phyloP scores from a whole-genome alignment of 768 basidiomycete genomes.

The Pleurotus eryngii region DNA sequence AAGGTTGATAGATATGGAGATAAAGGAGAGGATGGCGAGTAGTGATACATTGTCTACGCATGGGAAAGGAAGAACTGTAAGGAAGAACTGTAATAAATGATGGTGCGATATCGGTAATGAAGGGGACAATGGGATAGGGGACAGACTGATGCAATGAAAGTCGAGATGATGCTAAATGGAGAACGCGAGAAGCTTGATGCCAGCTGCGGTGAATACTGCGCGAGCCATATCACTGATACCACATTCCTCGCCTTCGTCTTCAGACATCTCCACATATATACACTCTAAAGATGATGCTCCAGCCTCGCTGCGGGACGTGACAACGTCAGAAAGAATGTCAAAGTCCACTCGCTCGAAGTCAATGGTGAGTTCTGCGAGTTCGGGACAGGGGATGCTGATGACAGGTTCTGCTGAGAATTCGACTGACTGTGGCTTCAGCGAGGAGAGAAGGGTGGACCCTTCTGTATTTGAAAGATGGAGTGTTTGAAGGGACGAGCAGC shows the following conservation, averaged over 20 bases:
- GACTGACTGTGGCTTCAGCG: constrained; percentile 10
- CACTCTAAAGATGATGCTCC: not conserved
- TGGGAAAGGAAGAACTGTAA: too few relatives aligned
- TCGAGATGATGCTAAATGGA: not conserved
- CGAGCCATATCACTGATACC: constrained; percentile 5
- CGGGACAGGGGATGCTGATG: constrained; percentile 1
- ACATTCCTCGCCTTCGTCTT: constrained; percentile 1
- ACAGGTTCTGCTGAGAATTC: not conserved
- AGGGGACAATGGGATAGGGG: too few relatives aligned
- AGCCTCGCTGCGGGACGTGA: not conserved
- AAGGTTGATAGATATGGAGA: too few relatives aligned
- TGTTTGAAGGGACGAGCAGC: constrained; percentile 19
- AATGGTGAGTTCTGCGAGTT: not conserved
- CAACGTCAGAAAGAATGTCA: not conserved
- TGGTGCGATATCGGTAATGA: too few relatives aligned
- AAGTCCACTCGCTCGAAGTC: not conserved
- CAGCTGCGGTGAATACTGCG: constrained; percentile 4
- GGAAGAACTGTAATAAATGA: too few relatives aligned
- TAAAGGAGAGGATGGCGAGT: too few relatives aligned
- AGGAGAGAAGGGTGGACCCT: constrained; percentile 17
- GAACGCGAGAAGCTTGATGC: constrained; percentile 5
- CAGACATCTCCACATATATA: constrained; percentile 1
- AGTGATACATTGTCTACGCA: too few relatives aligned
- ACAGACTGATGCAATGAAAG: not conserved
- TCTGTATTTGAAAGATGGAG: constrained; percentile 22